Evolutionary conservation across 306 rosid genomes (phyloP), one percentile per base, ranked within the genome.

Genomic region (Cicer arietinum): DNA sequence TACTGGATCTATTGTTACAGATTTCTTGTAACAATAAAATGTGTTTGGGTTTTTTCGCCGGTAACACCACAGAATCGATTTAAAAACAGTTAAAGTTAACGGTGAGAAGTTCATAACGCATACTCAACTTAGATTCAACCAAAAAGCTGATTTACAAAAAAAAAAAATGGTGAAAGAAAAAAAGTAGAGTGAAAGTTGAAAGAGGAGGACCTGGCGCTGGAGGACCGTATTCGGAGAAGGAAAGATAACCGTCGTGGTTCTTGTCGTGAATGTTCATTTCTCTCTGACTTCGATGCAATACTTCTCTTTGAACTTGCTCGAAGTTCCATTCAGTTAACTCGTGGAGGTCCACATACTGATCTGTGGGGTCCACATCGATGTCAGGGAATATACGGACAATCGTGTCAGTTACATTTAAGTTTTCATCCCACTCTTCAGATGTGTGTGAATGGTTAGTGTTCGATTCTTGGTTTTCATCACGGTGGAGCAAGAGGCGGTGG

Each of bases 401-500:
- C 63, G 89, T 79, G 46, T 25, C 42, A 14, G 96, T 91, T 20
- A 93, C 89, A 61, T 91, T 89, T 86, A 91, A 91, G 35, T 25
- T 25, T 25, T 48, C 8, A 13, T 48, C 54, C 8, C 1, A 10
- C 51, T 46, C 35, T 25, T 25, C 0, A 25, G 35, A 2, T 25
- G 35, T 0, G 85, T 77, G 85, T 2, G 83, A 48, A 2, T 85
- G 86, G 40, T 89, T 87, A 10, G 89, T 45, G 76, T 84, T 62
- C 59, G 89, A 83, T 84, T 67, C 86, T n/a, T 86, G 80, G 66
- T 81, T 86, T 85, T 93, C 97, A 46, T 89, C 92, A 16, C 91
- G 97, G 89, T 86, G 96, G 84, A 89, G 90, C 85, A 87, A 79
- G 94, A 89, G 25, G 0, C 97, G 93, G 82, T 89, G 93, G 76